A percentile compares a stretch with the other conserved stretches of the same genome.
Evolutionary conservation across 768 basidiomycete genomes (phyloP).

Genomic region (Floccularia luteovirens): DNA sequence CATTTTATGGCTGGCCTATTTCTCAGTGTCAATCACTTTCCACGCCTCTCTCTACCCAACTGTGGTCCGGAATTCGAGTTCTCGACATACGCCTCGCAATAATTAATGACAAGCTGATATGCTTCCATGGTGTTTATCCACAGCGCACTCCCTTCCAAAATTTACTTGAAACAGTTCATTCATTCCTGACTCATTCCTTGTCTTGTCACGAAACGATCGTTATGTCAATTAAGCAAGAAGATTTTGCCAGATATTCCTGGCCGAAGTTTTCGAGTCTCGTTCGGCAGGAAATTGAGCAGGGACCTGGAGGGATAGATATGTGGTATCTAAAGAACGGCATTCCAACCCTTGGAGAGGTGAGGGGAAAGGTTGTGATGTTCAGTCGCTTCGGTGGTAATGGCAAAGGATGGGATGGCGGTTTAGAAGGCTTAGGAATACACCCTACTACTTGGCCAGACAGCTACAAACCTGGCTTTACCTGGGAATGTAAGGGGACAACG

Average conservation of each 20-base stretch:
- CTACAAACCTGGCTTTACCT: conserved; percentile 61
- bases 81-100: conserved; percentile 77
- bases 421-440: conserved; percentile 79
- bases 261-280: conserved; percentile 58
- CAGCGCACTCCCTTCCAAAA: conserved; percentile 59
- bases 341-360: conserved; percentile 74
- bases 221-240: conserved; percentile 89
- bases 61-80: conserved; percentile 72
- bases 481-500: conserved; percentile 63
- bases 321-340: conserved; percentile 83
- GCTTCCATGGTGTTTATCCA: conserved; percentile 76
- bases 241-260: conserved; percentile 38
- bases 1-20: conserved; percentile 79
- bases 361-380: conserved; percentile 81
- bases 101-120: conserved; percentile 51
- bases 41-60: conserved; percentile 60
- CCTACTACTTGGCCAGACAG: conserved; percentile 85
- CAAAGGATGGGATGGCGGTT: conserved; percentile 58
- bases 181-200: conserved; percentile 52
- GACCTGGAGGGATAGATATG: conserved; percentile 49
- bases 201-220: conserved; percentile 70
- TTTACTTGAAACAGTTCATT: conserved; percentile 53
- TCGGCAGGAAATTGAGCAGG: conserved; percentile 49
- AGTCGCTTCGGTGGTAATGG: conserved; percentile 77
- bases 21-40: conserved; percentile 75